Conservation (phyloP, 169 alveolate species). For the Plasmodium coatneyi region DNA sequence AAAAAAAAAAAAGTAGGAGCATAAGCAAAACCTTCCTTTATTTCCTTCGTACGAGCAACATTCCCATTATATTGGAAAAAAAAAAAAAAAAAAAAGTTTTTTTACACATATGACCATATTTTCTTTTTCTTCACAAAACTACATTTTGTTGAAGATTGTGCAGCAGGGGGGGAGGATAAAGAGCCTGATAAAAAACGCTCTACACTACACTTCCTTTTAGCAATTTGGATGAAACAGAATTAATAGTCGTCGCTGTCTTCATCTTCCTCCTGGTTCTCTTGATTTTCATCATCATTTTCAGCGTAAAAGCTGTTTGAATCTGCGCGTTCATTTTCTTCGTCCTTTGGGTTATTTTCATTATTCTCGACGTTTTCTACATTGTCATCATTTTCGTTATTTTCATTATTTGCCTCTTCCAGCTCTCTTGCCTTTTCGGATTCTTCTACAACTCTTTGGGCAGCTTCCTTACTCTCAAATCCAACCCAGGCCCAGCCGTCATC, state of each 20-base stretch:
- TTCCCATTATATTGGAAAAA: background rate
- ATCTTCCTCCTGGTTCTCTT: conserved; percentile 46
- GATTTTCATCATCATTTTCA: conserved; percentile 33
- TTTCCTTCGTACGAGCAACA: background rate
- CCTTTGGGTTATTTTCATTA: background rate
- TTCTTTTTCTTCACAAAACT: background rate
- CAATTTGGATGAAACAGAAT: background rate
- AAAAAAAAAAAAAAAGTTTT: background rate
- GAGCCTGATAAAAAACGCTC: background rate
- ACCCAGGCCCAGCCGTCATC: conserved; percentile 88
- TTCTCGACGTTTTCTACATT: conserved; percentile 10
- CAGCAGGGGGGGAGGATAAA: background rate
- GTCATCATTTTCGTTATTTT: conserved; percentile 15
- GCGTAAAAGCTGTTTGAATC: conserved; percentile 52
- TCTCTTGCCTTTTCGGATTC: conserved; percentile 57
- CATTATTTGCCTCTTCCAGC: background rate
- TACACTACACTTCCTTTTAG: background rate
- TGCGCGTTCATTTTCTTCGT: conserved; percentile 35
- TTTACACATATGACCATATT: background rate
- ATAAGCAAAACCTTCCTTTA: background rate
- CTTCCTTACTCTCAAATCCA: conserved; percentile 79
- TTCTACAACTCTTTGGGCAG: conserved; percentile 76
- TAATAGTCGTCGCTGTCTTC: conserved; percentile 27
- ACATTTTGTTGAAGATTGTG: background rate
- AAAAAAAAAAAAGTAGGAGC: background rate